Evolutionary conservation across 345 rosid genomes (phyloP).

Genomic region (Raphanus raphanistrum): DNA sequence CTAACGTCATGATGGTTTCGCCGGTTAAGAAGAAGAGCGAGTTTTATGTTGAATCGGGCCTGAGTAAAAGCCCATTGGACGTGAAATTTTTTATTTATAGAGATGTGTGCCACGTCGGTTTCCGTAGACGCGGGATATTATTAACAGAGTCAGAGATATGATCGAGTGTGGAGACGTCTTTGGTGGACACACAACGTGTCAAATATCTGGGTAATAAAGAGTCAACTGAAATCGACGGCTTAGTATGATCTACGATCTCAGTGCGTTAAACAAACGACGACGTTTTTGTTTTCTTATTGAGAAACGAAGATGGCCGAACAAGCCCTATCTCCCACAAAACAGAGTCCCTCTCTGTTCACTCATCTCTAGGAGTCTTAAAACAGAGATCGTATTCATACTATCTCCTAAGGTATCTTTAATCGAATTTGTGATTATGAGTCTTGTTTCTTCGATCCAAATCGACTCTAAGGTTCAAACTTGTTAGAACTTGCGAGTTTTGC

Average conservation of each 20-base stretch:
- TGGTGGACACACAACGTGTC: not conserved
- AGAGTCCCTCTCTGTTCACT: constrained; percentile 23
- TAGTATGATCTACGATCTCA: not conserved
- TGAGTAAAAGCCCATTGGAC: not conserved
- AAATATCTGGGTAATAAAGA: not conserved
- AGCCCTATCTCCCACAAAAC: constrained; percentile 44
- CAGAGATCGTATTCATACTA: not conserved
- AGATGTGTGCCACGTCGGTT: constrained; percentile 38
- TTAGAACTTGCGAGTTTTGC: not conserved
- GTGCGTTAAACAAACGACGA: constrained; percentile 5
- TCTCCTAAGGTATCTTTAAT: constrained; percentile 19
- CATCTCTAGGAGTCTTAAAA: not conserved
- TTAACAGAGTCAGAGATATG: not conserved
- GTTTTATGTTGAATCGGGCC: not conserved
- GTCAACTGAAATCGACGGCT: constrained; percentile 36
- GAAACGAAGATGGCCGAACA: constrained; percentile 70
- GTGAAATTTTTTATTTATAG: not conserved
- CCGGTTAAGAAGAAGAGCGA: constrained; percentile 16
- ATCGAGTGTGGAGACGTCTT: not conserved
- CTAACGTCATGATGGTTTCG: constrained; percentile 24
- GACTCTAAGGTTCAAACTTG: not conserved
- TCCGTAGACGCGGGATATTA: constrained; percentile 5
- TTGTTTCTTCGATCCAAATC: not conserved
- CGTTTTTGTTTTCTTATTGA: constrained; percentile 42
- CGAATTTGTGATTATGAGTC: not conserved